Evolutionary conservation across 192 early-diverging fungal genomes (phyloP).

Genomic region (Backusella liffmaniae): DNA sequence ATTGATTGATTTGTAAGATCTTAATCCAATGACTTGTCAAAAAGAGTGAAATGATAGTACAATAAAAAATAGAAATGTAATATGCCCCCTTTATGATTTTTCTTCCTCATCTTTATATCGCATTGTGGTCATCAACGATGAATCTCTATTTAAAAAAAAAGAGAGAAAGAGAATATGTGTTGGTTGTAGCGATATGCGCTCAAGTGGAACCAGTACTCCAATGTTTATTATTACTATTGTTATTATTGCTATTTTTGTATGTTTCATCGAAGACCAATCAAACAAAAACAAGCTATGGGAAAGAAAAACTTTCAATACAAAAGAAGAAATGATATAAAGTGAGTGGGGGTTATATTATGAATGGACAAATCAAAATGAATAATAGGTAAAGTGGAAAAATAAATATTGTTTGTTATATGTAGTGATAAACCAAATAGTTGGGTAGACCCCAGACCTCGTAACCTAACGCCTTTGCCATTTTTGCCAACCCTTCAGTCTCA

Average conservation of each 20-base stretch:
- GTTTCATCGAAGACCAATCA: not conserved
- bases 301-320: not conserved
- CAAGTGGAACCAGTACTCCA: not conserved
- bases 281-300: not conserved
- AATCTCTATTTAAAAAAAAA: too few species aligned
- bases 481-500: conserved; percentile 74
- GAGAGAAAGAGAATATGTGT: not conserved
- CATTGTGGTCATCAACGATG: too few species aligned
- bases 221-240: too few species aligned
- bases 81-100: too few species aligned
- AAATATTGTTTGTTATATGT: conserved; percentile 20
- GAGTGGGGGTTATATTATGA: not conserved
- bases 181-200: not conserved
- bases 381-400: not conserved
- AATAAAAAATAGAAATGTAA: too few species aligned
- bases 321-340: not conserved
- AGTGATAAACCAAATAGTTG: conserved; percentile 61
- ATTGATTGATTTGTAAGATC: too few species aligned
- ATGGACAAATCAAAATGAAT: not conserved
- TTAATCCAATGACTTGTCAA: too few species aligned
- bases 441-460: conserved; percentile 65
- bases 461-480: conserved; percentile 63
- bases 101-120: too few species aligned
- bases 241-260: not conserved
- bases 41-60: too few species aligned